phyloP scores from a whole-genome alignment of 768 basidiomycete species.

The Lactarius hengduanensis region DNA sequence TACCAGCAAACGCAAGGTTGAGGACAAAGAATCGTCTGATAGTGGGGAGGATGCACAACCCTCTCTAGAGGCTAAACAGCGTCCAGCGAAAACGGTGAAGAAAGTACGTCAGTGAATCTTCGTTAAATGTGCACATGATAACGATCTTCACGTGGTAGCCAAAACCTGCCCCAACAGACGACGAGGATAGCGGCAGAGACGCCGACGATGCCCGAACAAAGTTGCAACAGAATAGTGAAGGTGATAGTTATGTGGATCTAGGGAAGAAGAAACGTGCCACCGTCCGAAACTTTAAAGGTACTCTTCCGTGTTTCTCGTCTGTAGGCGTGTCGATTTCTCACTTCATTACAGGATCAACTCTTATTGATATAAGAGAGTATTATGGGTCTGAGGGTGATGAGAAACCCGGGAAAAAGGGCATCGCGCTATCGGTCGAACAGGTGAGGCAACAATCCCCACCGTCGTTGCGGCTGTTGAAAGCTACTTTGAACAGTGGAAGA shows the following conservation, averaged over 20 bases:
- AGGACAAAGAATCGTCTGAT: slow-evolving; percentile 4
- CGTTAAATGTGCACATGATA: not conserved
- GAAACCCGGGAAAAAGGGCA: slow-evolving; percentile 82
- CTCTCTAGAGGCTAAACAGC: not conserved
- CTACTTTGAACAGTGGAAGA: slow-evolving; percentile 40
- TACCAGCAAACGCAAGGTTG: slow-evolving; percentile 13
- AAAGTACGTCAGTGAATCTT: slow-evolving; percentile 10
- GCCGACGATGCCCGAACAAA: slow-evolving; percentile 7
- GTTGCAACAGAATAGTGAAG: slow-evolving; percentile 35
- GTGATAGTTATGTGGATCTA: slow-evolving; percentile 58
- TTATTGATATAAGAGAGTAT: slow-evolving; percentile 76
- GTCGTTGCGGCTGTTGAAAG: not conserved
- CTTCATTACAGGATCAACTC: slow-evolving; percentile 43
- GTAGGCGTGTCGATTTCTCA: not conserved
- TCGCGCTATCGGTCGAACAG: slow-evolving; percentile 64
- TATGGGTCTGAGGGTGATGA: slow-evolving; percentile 52
- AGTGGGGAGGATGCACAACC: not conserved
- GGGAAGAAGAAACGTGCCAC: slow-evolving; percentile 72
- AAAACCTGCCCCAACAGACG: slow-evolving; percentile 1
- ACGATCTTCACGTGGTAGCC: slow-evolving; percentile 6
- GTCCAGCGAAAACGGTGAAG: slow-evolving; percentile 16
- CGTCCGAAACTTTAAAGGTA: slow-evolving; percentile 50
- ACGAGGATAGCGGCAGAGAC: not conserved
- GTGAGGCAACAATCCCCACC: slow-evolving; percentile 37
- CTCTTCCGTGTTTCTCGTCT: slow-evolving; percentile 34